These are phyloP conservation scores for Tranzscheliella williamsii DNA, from an alignment of 1,284 basidiomycete species.

Conservation along the genomic window DNA sequence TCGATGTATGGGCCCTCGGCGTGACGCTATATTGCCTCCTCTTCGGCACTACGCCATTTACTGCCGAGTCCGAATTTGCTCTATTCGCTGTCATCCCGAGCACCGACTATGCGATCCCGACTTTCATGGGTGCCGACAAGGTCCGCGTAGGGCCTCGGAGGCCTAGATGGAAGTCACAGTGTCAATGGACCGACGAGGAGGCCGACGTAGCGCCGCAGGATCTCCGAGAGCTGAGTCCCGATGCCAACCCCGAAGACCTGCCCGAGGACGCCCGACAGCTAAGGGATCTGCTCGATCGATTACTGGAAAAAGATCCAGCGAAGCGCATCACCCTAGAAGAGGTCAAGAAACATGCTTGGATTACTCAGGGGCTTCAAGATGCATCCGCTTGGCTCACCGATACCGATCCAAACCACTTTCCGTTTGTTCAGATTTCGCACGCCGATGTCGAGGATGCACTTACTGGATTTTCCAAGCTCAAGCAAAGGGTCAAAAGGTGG, in stretches of 20 bases:
- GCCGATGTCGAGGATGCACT: conserved; percentile 76
- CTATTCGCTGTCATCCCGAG: conserved; percentile 83
- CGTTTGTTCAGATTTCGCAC: conserved; percentile 73
- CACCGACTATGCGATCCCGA: conserved; percentile 74
- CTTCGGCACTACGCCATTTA: conserved; percentile 79
- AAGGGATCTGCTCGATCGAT: conserved; percentile 72
- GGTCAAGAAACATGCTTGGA: conserved; percentile 82
- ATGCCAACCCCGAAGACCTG: conserved; percentile 12
- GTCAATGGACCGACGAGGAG: conserved; percentile 47
- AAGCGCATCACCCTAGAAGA: conserved; percentile 80
- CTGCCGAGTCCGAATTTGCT: conserved; percentile 72
- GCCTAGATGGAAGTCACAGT: conserved; percentile 39
- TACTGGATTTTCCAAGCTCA: conserved; percentile 54
- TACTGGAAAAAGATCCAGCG: conserved; percentile 81
- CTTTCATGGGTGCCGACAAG: conserved; percentile 75
- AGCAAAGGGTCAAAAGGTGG: conserved; percentile 49
- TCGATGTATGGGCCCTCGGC: conserved; percentile 99
- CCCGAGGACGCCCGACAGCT: conserved; percentile 60
- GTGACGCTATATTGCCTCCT: conserved; percentile 93
- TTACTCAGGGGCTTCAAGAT: conserved; percentile 67
- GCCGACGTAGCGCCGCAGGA: conserved; percentile 28
- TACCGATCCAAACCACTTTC: conserved; percentile 70
- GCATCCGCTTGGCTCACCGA: conserved; percentile 76
- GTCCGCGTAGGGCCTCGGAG: conserved; percentile 59
- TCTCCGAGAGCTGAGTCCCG: conserved; percentile 25